Conservation (phyloP, 371 early-diverging fungal species). For the Apophysomyces sp. region DNA sequence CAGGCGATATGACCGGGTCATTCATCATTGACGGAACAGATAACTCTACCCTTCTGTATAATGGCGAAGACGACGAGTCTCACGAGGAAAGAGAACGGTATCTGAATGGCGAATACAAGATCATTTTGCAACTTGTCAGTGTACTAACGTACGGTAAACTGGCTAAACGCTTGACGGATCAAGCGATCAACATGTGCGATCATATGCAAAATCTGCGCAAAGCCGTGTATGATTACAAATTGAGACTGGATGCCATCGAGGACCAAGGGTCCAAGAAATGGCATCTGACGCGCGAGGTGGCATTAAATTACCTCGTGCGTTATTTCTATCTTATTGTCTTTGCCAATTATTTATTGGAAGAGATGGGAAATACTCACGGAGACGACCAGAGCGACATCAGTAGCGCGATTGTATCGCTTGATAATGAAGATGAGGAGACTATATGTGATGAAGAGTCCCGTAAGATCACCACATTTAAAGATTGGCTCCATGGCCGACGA, state of each 20-base stretch:
- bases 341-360: constrained; percentile 71
- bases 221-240: constrained; percentile 68
- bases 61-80: constrained; percentile 29
- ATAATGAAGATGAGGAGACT: constrained; percentile 7
- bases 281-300: constrained; percentile 42
- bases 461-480: constrained; percentile 40
- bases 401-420: background rate
- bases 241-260: constrained; percentile 55
- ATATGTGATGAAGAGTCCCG: constrained; percentile 36
- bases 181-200: constrained; percentile 68
- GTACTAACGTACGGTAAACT: constrained; percentile 67
- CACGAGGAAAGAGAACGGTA: constrained; percentile 50
- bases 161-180: constrained; percentile 71
- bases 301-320: constrained; percentile 64
- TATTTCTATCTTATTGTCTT: constrained; percentile 74
- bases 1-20: constrained; percentile 30
- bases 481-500: constrained; percentile 53
- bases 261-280: constrained; percentile 49
- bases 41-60: background rate
- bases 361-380: constrained; percentile 26
- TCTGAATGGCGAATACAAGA: constrained; percentile 62
- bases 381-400: constrained; percentile 1
- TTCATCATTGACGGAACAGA: constrained; percentile 19
- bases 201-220: constrained; percentile 78
- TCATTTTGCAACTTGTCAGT: constrained; percentile 66